Base-by-base conservation (phyloP, 1,284 basidiomycete genomes). In the Moesziomyces sp. region DNA sequence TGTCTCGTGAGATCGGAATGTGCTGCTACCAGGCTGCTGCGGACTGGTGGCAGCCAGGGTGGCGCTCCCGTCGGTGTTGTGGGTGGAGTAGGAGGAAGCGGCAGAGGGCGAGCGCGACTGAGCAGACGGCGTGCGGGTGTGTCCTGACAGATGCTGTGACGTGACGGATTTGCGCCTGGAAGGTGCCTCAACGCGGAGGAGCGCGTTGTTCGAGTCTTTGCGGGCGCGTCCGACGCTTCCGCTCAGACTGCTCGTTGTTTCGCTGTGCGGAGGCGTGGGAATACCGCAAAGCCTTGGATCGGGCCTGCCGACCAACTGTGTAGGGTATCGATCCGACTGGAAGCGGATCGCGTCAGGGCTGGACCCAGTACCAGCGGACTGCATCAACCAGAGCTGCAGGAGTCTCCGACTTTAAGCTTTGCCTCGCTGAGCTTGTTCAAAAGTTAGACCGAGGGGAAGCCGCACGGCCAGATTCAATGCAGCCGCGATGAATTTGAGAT, bases 241-340 rank as follows among this genome's bases (percentile, higher is more conserved):
- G 44, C 63, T 58, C 0, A 51, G 60, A 44, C 64, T 71, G 54
- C 67, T 68, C 5, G 73, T 69, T 7, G 56, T 49, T 33, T 75
- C 73, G 40, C 73, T 75, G 40, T 63, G 57, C 0, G 73, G 73
- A 19, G 73, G 73, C 23, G 73, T 75, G 52, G 63, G 73, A 26
- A 74, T 51, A 24, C 55, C 70, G 50, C 33, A 19, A 18, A 13
- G 7, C 19, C 28, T 54, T 21, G 40, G 45, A 14, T 44, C 40
- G 23, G 40, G 16, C 18, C 35, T 23, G 14, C 28, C 51, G 45
- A 43, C 16, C n/a, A 11, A 28, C 26, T 24, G 21, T 3, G 44
- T 19, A n/a, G 51, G 21, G 35, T 54, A 14, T 19, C 47, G 33
- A 23, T 40, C 44, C 35, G 50, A 28, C 28, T 46, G 54, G 43